Percentiles rank a stretch among this genome's conserved stretches.
These are phyloP conservation scores for Polytrichum commune DNA, from an alignment of 225 moss, liverwort and hornwort genomes.

Conservation along the genomic window DNA sequence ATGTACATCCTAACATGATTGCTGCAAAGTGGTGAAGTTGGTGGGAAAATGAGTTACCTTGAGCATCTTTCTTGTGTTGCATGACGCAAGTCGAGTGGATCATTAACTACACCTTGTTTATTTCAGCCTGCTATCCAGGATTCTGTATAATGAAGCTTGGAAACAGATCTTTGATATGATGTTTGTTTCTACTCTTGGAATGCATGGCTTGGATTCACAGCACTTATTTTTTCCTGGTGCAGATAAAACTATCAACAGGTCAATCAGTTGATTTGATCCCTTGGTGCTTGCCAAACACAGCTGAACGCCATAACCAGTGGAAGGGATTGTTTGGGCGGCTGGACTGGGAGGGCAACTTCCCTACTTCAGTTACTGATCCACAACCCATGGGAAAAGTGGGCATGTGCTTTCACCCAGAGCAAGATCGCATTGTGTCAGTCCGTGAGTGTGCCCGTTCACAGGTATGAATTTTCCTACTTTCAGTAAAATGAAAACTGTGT, in stretches of 20 bases:
- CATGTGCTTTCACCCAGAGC: conserved; percentile 99
- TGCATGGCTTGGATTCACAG: too few relatives aligned
- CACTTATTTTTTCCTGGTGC: conserved; percentile 9
- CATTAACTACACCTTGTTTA: too few relatives aligned
- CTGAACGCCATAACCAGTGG: conserved; percentile 97
- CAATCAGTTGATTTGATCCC: conserved; percentile 81
- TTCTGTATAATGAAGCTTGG: too few relatives aligned
- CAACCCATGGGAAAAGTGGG: conserved; percentile 99
- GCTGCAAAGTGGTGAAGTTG: too few relatives aligned
- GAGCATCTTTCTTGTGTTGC: too few relatives aligned
- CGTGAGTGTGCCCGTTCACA: conserved; percentile 98
- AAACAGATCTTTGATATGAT: too few relatives aligned
- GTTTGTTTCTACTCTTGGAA: too few relatives aligned
- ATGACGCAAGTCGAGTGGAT: too few relatives aligned
- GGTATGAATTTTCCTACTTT: conserved; percentile 25
- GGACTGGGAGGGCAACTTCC: conserved; percentile 99
- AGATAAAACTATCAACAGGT: conserved; percentile 88
- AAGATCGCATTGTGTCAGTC: conserved; percentile 93
- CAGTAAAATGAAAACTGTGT: too few relatives aligned
- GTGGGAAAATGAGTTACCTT: too few relatives aligned
- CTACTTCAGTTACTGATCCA: conserved; percentile 97
- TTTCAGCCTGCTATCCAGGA: too few relatives aligned
- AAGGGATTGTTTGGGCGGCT: conserved; percentile 91
- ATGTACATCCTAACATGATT: too few relatives aligned
- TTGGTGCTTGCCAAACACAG: conserved; percentile 97